Evolutionary conservation across 2,329 filamentous ascomycete genomes (phyloP).

Genomic region (Monosporascus sp.): DNA sequence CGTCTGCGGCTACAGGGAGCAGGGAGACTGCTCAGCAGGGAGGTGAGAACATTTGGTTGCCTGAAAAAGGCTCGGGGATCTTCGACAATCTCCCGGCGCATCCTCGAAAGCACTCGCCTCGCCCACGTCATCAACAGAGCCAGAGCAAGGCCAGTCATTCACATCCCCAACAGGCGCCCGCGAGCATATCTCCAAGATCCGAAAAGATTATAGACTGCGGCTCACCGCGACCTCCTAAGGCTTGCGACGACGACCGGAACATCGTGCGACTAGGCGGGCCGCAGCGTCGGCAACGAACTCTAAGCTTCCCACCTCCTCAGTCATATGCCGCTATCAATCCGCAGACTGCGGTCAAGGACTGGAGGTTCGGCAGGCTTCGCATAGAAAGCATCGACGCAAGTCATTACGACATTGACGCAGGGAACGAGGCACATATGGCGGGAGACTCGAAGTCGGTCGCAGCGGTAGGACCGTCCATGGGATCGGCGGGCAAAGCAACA

Average conservation of each 20-base stretch:
- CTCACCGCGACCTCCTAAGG: slow-evolving; percentile 29
- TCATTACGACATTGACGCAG: slow-evolving; percentile 17
- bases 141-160: slow-evolving; percentile 5
- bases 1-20: slow-evolving; percentile 5
- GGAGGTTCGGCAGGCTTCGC: slow-evolving; percentile 73
- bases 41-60: slow-evolving; percentile 42
- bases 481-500: slow-evolving; percentile 65
- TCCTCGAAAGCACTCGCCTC: slow-evolving; percentile 20
- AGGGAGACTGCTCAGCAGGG: slow-evolving; percentile 5
- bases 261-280: slow-evolving; percentile 34
- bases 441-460: slow-evolving; percentile 33
- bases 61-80: slow-evolving; percentile 41
- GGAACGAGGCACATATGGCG: slow-evolving; percentile 25
- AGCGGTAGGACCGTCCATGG: slow-evolving; percentile 50
- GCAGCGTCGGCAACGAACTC: slow-evolving; percentile 32
- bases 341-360: slow-evolving; percentile 56
- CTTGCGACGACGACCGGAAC: slow-evolving; percentile 28
- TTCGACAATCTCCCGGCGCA: slow-evolving; percentile 53
- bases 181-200: slow-evolving; percentile 7
- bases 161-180: slow-evolving; percentile 8
- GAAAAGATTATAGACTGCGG: slow-evolving; percentile 46
- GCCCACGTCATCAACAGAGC: slow-evolving; percentile 1
- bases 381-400: slow-evolving; percentile 78
- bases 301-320: slow-evolving; percentile 38
- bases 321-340: slow-evolving; percentile 41